Evolutionary conservation across 176 grass and related monocot species (phyloP), one percentile per base, ranked within the genome.

Genomic region (Ensete glaucum): DNA sequence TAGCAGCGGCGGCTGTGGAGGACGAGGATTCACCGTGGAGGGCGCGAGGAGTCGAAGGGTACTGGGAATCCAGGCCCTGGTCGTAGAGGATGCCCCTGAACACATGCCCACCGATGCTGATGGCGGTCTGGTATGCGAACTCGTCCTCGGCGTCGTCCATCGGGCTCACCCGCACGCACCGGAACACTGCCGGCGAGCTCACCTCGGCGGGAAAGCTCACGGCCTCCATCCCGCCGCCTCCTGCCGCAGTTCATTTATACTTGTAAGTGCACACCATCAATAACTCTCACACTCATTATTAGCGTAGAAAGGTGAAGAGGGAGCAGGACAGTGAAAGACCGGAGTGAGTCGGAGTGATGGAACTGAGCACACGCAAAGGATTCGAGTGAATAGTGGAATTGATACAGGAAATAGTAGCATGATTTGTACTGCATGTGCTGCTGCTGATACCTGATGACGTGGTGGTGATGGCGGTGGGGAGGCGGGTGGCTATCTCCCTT

Each of bases 11-110:
- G 5, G 72, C 69, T 2, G 89, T 83, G 60, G 89, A 92, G 50
- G 89, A 96, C 1, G 64, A 85, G 14, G 83, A 85, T 64, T 43
- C 87, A 22, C 81, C 86, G 1, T 81, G 54, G 17, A 68, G 34
- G 34, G 34, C 34, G 4, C 34, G 34, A 43, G 34, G 34, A 43
- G 34, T 43, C 34, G 34, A 59, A 53, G 85, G 66, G 58, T 84
- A 43, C 34, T 43, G 81, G 55, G 85, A 52, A 65, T 94, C 88
- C 0, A 76, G 95, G n/a, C 95, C 95, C 25, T 99, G 91, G 81
- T 99, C 84, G 2, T 90, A 82, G 54, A 94, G 83, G 69, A 99
- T 94, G 63, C 95, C 95, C 81, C 91, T 99, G 82, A 94, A 99
- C 3, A 89, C 85, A 83, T 99, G 95, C 0, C 95, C 95, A 1